phyloP scores from a whole-genome alignment of 768 basidiomycete species.

The Phylloporus sp. region DNA sequence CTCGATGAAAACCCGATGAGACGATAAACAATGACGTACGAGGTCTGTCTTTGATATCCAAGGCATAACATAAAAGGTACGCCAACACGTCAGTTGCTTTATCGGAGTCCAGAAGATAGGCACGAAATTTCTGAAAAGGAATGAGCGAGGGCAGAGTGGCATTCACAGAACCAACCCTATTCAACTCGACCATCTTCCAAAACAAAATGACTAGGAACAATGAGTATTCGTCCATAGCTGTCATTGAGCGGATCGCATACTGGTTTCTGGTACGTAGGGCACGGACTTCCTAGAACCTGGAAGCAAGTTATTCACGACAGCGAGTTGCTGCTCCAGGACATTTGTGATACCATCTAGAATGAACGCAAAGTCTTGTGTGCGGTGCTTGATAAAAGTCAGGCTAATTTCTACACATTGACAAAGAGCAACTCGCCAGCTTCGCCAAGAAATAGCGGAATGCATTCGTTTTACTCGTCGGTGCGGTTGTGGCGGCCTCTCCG shows the following conservation, averaged over 20 bases:
- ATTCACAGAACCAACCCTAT: conserved; percentile 62
- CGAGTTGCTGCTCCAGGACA: conserved; percentile 73
- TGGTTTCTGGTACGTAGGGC: conserved; percentile 77
- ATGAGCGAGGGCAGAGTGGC: background rate
- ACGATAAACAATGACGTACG: conserved; percentile 44
- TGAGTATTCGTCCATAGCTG: conserved; percentile 5
- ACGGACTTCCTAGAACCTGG: conserved; percentile 84
- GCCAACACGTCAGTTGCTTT: conserved; percentile 73
- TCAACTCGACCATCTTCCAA: conserved; percentile 91
- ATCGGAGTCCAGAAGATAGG: conserved; percentile 77
- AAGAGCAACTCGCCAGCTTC: conserved; percentile 56
- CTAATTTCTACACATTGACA: conserved; percentile 2
- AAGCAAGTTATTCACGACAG: conserved; percentile 66
- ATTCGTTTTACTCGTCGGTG: conserved; percentile 69
- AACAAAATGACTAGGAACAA: conserved; percentile 61
- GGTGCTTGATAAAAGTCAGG: conserved; percentile 54
- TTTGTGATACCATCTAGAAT: conserved; percentile 67
- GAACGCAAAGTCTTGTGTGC: conserved; percentile 84
- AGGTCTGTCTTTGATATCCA: conserved; percentile 93
- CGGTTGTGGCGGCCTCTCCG: conserved; percentile 41
- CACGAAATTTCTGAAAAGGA: conserved; percentile 78
- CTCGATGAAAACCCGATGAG: conserved; percentile 5
- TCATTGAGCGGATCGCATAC: conserved; percentile 41
- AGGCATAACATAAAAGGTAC: conserved; percentile 73
- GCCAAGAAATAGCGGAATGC: conserved; percentile 90